phyloP scores from a whole-genome alignment of 352 stramenopile genomes.

The Aphanomyces cochlioides region DNA sequence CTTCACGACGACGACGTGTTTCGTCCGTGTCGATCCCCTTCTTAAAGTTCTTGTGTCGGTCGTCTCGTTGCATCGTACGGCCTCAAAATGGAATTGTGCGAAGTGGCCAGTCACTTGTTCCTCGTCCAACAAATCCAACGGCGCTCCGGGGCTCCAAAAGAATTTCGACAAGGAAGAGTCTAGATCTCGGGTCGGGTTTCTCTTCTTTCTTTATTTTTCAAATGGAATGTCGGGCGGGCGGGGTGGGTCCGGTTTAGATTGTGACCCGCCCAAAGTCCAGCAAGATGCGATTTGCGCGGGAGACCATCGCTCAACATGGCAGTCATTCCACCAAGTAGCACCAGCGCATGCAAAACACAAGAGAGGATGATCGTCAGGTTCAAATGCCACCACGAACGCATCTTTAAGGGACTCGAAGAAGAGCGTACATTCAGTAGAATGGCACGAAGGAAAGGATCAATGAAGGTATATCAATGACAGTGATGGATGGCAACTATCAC shows the following conservation, averaged over 20 bases:
- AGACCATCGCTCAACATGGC: constrained; percentile 3
- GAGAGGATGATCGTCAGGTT: no score
- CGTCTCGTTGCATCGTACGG: constrained; percentile 34
- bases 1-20: constrained; percentile 67
- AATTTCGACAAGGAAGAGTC: background rate
- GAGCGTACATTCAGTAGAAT: no score
- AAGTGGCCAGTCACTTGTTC: constrained; percentile 17
- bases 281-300: background rate
- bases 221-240: no score
- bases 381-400: no score
- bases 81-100: constrained; percentile 7
- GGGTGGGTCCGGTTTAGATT: background rate
- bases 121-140: background rate
- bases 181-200: background rate
- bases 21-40: constrained; percentile 82
- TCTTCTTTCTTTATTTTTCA: no score
- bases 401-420: no score
- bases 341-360: background rate
- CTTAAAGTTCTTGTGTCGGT: constrained; percentile 84
- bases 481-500: no score
- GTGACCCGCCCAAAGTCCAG: background rate
- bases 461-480: no score
- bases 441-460: no score
- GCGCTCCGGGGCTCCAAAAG: background rate
- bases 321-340: background rate